These are phyloP conservation scores for Penicillium brevicompactum DNA, from an alignment of 2,329 filamentous ascomycete species.

Conservation along the genomic window DNA sequence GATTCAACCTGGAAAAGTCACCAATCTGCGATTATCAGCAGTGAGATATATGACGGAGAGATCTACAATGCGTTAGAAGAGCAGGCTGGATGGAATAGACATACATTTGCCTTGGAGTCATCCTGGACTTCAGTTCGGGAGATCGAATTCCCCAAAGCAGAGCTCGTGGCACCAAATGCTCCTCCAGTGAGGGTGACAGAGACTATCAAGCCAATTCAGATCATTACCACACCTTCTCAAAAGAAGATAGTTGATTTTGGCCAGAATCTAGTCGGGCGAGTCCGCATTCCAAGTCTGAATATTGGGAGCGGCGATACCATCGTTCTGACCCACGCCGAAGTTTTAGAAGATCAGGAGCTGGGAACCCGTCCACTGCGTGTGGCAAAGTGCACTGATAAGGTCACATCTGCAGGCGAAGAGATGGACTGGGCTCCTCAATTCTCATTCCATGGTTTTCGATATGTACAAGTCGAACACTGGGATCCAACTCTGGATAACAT, in stretches of 20 bases:
- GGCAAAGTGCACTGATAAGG: slow-evolving; percentile 47
- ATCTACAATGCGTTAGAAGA: slow-evolving; percentile 49
- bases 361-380: slow-evolving; percentile 46
- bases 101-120: neutral
- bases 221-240: slow-evolving; percentile 42
- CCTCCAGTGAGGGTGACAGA: slow-evolving; percentile 48
- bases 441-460: slow-evolving; percentile 59
- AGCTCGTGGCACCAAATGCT: slow-evolving; percentile 45
- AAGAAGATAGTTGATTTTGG: slow-evolving; percentile 60
- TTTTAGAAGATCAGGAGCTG: slow-evolving; percentile 53
- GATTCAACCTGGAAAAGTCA: slow-evolving; percentile 29
- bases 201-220: slow-evolving; percentile 26
- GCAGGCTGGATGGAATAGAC: slow-evolving; percentile 28
- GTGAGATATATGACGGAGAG: slow-evolving; percentile 58
- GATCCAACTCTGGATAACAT: slow-evolving; percentile 23
- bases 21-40: slow-evolving; percentile 22
- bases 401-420: slow-evolving; percentile 37
- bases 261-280: slow-evolving; percentile 59
- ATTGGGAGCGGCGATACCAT: slow-evolving; percentile 18
- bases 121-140: slow-evolving; percentile 34
- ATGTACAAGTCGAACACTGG: slow-evolving; percentile 46
- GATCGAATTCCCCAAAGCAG: slow-evolving; percentile 31
- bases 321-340: slow-evolving; percentile 56
- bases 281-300: slow-evolving; percentile 39
- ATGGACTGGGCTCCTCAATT: slow-evolving; percentile 51